Base-by-base conservation (phyloP, 2,329 filamentous ascomycete genomes). In the Neonectria hederae region DNA sequence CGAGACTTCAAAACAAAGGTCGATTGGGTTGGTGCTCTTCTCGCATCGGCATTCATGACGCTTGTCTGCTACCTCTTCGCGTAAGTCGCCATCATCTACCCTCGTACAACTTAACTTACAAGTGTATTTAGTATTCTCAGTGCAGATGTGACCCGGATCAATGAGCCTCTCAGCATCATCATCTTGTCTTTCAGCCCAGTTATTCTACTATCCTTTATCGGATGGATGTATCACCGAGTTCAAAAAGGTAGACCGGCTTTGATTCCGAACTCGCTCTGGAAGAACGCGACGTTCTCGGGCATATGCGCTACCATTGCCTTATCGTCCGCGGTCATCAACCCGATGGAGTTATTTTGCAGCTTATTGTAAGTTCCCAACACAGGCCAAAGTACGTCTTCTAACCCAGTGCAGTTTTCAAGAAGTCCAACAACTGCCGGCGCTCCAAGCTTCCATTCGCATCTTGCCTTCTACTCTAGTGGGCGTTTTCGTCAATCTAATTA, bases 221-320 rank as follows among this genome's bases (percentile, higher is more conserved):
- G 77, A 10, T 90, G 87, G 87, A 82, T 87, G 52, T 79, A 80
- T 11, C 77, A 78, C 4, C 85, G 84, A 53, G 83, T 84, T 52
- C 77, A 75, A 11, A 70, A 74, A 0, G 78, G 79, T 10, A 79
- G 78, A 3, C 83, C 86, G 13, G 86, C 87, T 0, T 73, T 90
- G 8, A 89, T 90, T 22, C 88, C 88, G 0, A 90, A 90, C 72
- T 83, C 82, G 0, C 76, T 90, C 0, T 90, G 88, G 88, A 81
- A 77, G n/a, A 89, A 87, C 48, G 73, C 75, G 0, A 75, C 83
- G 3, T 90, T 90, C 69, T 83, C 85, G 0, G 81, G 77, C 26
- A 83, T 87, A 21, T 90, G 88, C 69, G 68, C 83, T 4, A 84
- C 80, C 5, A 78, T 87, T 1, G 72, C 83, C 5, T 65, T 87